phyloP scores from a whole-genome alignment of 2,329 filamentous ascomycete genomes.

The Ilyonectria destructans region DNA sequence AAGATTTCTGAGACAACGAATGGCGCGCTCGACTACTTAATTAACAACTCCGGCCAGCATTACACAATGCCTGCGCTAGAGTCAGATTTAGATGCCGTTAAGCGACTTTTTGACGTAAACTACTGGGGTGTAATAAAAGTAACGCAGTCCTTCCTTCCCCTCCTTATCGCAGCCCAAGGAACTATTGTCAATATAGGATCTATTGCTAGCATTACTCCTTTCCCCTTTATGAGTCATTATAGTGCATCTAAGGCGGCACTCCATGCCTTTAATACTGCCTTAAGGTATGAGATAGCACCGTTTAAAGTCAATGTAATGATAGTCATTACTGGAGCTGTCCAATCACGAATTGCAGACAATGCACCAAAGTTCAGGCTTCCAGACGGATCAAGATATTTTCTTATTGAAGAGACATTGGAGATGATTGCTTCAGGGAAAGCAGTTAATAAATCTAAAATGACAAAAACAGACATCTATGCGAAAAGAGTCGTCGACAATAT shows the following conservation, averaged over 20 bases:
- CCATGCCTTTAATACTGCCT: not conserved
- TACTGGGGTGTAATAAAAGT: not conserved
- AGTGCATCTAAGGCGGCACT: not conserved
- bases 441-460: no score
- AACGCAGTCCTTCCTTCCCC: not conserved
- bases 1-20: not conserved
- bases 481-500: no score
- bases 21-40: not conserved
- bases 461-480: no score
- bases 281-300: not conserved
- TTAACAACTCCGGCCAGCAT: conserved; percentile 1
- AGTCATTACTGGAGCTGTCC: not conserved
- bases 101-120: not conserved
- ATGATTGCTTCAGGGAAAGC: no score
- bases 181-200: not conserved
- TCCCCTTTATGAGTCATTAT: not conserved
- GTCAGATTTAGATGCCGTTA: not conserved
- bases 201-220: not conserved
- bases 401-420: no score
- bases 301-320: not conserved
- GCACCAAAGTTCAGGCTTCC: no score
- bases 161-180: not conserved
- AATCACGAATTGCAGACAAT: no score
- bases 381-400: no score
- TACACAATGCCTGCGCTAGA: not conserved